Percentiles rank a stretch among this genome's conserved stretches.
phyloP scores from a whole-genome alignment of 306 rosid species.

The Vigna trinervia region DNA sequence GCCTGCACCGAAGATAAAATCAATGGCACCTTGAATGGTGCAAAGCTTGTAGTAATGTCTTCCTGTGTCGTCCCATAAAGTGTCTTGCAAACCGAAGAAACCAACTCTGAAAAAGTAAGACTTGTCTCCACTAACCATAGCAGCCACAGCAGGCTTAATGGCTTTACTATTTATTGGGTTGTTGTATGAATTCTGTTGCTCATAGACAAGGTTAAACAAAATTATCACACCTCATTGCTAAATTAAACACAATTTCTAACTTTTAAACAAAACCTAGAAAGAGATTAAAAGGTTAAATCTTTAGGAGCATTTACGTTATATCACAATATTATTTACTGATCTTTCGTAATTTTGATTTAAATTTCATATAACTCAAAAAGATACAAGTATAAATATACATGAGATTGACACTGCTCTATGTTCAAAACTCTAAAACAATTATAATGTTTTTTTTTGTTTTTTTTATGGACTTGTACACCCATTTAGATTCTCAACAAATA shows the following conservation, averaged over 20 bases:
- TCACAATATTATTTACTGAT: too few relatives aligned
- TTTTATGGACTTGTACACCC: too few relatives aligned
- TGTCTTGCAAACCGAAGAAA: constrained; percentile 83
- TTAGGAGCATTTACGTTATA: too few relatives aligned
- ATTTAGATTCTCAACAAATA: too few relatives aligned
- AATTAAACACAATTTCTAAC: background rate
- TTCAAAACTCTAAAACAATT: too few relatives aligned
- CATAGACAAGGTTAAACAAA: background rate
- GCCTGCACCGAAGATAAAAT: constrained; percentile 82
- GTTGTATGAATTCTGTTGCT: constrained; percentile 68
- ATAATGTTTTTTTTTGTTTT: too few relatives aligned
- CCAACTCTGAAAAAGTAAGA: constrained; percentile 65
- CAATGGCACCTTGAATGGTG: constrained; percentile 88
- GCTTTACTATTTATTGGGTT: constrained; percentile 49
- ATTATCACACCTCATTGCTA: background rate
- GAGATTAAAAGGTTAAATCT: background rate
- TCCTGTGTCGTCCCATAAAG: constrained; percentile 81
- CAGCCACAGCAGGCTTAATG: constrained; percentile 68
- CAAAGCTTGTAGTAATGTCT: constrained; percentile 78
- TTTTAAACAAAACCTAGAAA: background rate
- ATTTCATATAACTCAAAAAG: too few relatives aligned
- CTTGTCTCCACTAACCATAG: constrained; percentile 69
- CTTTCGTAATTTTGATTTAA: too few relatives aligned
- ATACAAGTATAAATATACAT: too few relatives aligned
- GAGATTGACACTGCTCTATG: too few relatives aligned